These are phyloP conservation scores for Nyctanthes arbortristis DNA, from an alignment of 257 asterid species.

Conservation along the genomic window DNA sequence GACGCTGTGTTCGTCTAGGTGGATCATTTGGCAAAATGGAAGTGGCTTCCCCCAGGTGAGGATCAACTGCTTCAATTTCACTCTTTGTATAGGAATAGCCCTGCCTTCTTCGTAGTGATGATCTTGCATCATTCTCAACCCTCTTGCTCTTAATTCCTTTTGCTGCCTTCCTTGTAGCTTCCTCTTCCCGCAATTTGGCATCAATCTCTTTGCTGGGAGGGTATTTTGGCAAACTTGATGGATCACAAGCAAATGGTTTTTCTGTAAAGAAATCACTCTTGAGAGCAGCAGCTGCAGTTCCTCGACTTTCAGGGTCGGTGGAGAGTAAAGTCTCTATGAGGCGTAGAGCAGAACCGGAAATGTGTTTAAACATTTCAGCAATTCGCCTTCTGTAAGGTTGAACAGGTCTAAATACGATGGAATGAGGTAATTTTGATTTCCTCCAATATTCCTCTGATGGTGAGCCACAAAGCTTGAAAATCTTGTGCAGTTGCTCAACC, in stretches of 20 bases:
- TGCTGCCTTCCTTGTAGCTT: constrained; percentile 68
- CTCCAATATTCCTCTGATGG: constrained; percentile 90
- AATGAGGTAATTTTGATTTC: constrained; percentile 65
- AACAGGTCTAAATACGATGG: constrained; percentile 65
- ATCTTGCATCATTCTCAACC: constrained; percentile 41
- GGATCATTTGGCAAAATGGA: constrained; percentile 39
- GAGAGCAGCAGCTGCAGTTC: constrained; percentile 74
- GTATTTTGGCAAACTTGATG: constrained; percentile 79
- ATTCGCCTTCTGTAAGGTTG: constrained; percentile 70
- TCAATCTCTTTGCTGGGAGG: constrained; percentile 98
- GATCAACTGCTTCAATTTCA: constrained; percentile 41
- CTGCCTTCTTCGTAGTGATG: constrained; percentile 60
- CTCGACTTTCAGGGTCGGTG: constrained; percentile 71
- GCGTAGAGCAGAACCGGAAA: constrained; percentile 60
- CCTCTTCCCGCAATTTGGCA: constrained; percentile 91
- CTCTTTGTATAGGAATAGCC: constrained; percentile 46
- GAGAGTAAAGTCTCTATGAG: constrained; percentile 80
- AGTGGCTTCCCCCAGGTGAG: constrained; percentile 38
- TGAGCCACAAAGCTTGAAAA: constrained; percentile 90
- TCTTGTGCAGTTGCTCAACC: constrained; percentile 93
- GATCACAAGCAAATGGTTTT: constrained; percentile 76
- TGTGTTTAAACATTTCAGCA: constrained; percentile 67
- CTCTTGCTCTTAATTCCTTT: constrained; percentile 51
- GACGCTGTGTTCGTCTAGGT: constrained; percentile 30
- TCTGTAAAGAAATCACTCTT: constrained; percentile 76